A percentile compares a stretch with the other conserved stretches of the same genome.
These are phyloP conservation scores for Botrytis deweyae DNA, from an alignment of 2,329 filamentous ascomycete genomes.

Conservation along the genomic window DNA sequence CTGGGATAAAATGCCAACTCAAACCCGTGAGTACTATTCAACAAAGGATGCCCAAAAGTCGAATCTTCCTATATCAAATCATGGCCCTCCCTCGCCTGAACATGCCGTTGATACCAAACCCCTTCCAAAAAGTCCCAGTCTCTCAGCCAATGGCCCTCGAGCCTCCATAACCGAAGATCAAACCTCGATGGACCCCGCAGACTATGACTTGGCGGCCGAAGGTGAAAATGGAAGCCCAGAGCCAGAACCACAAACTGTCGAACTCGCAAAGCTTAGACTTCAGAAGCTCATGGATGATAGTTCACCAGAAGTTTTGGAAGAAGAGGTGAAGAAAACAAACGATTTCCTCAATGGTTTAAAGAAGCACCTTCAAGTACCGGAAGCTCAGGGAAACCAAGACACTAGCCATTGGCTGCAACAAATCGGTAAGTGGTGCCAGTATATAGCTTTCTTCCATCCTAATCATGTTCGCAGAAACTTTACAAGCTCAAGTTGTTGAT, in stretches of 20 bases:
- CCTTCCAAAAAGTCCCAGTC: background rate
- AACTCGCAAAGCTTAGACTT: slow-evolving; percentile 22
- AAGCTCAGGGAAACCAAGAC: slow-evolving; percentile 26
- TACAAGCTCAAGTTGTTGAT: slow-evolving; percentile 29
- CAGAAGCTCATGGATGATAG: slow-evolving; percentile 30
- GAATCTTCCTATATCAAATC: background rate
- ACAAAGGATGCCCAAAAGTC: background rate
- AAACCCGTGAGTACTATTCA: background rate
- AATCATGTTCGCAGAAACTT: slow-evolving; percentile 2
- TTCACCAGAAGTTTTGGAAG: slow-evolving; percentile 32
- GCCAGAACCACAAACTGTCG: background rate
- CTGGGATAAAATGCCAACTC: background rate
- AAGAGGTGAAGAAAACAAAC: slow-evolving; percentile 30
- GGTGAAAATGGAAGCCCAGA: slow-evolving; percentile 1
- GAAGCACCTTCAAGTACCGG: slow-evolving; percentile 24
- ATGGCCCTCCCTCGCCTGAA: background rate
- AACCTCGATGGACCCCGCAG: background rate
- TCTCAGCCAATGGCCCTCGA: background rate
- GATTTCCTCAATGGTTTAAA: slow-evolving; percentile 32
- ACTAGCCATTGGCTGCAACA: slow-evolving; percentile 34
- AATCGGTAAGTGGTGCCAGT: slow-evolving; percentile 25
- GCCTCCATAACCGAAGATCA: background rate
- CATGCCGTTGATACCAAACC: background rate
- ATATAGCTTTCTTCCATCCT: slow-evolving; percentile 17
- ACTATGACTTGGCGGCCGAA: background rate